Conservation (phyloP, 495 filamentous ascomycete species). For the Talaromyces proteolyticus region DNA sequence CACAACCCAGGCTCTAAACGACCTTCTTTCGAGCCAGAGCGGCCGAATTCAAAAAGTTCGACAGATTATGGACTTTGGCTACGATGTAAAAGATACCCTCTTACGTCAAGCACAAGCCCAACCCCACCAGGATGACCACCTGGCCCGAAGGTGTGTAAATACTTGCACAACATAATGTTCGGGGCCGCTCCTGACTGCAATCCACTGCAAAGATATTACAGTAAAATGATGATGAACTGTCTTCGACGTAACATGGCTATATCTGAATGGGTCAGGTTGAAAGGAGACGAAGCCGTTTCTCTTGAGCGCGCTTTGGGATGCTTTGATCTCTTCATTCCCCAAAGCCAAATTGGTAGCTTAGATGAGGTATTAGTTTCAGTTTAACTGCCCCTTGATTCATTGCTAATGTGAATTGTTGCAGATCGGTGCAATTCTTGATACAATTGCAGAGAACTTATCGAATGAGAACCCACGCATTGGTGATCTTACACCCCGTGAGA, state of each 20-base stretch:
- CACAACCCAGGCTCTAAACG: slow-evolving; percentile 57
- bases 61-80: slow-evolving; percentile 64
- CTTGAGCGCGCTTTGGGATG: slow-evolving; percentile 72
- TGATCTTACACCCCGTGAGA: slow-evolving; percentile 50
- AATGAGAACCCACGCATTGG: slow-evolving; percentile 41
- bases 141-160: slow-evolving; percentile 67
- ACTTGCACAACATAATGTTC: neutral
- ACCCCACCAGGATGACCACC: slow-evolving; percentile 61
- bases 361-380: slow-evolving; percentile 70
- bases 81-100: slow-evolving; percentile 84
- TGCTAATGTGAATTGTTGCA: slow-evolving; percentile 16
- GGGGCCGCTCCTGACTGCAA: neutral
- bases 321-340: slow-evolving; percentile 83
- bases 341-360: slow-evolving; percentile 62
- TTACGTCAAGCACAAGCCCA: slow-evolving; percentile 54
- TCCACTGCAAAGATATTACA: slow-evolving; percentile 72
- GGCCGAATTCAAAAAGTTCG: slow-evolving; percentile 64
- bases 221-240: slow-evolving; percentile 61
- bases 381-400: neutral
- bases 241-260: slow-evolving; percentile 80
- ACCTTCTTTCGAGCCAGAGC: slow-evolving; percentile 61
- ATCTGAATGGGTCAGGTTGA: slow-evolving; percentile 62
- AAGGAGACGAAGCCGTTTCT: slow-evolving; percentile 38
- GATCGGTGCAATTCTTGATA: slow-evolving; percentile 58
- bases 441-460: slow-evolving; percentile 49